phyloP scores from a whole-genome alignment of 73 alveolate species.

The Durusdinium trenchii region DNA sequence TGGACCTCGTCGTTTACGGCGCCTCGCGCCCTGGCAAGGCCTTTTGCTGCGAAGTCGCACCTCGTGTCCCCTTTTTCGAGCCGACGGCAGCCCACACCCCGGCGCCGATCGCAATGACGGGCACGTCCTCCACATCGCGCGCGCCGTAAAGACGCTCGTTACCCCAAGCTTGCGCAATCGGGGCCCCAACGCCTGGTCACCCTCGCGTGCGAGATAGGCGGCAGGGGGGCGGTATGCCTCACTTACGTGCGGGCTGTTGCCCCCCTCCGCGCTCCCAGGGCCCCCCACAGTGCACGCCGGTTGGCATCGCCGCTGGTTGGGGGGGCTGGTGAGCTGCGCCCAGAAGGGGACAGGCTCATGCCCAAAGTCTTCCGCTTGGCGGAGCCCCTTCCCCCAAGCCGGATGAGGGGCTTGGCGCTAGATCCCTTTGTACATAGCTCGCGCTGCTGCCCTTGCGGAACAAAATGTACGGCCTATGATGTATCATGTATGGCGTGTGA shows the following conservation, averaged over 20 bases:
- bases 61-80: not conserved
- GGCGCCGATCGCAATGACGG: not conserved
- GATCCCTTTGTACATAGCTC: no score
- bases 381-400: no score
- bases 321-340: no score
- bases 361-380: no score
- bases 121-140: not conserved
- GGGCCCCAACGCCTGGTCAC: conserved; percentile 27
- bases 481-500: no score
- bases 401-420: no score
- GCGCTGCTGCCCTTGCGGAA: no score
- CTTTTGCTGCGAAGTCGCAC: conserved; percentile 12
- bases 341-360: no score
- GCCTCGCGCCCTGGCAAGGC: conserved; percentile 37
- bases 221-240: conserved; percentile 13
- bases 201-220: not conserved
- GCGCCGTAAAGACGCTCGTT: conserved; percentile 19
- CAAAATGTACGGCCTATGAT: no score
- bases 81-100: not conserved
- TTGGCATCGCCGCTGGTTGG: conserved; percentile 55
- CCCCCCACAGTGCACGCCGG: not conserved
- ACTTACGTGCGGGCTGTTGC: not conserved
- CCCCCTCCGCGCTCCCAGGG: conserved; percentile 24
- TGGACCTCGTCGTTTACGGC: conserved; percentile 21
- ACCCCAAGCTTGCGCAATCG: not conserved